Evolutionary conservation across 2,329 filamentous ascomycete genomes (phyloP).

Genomic region (Diplocarpon rosae): DNA sequence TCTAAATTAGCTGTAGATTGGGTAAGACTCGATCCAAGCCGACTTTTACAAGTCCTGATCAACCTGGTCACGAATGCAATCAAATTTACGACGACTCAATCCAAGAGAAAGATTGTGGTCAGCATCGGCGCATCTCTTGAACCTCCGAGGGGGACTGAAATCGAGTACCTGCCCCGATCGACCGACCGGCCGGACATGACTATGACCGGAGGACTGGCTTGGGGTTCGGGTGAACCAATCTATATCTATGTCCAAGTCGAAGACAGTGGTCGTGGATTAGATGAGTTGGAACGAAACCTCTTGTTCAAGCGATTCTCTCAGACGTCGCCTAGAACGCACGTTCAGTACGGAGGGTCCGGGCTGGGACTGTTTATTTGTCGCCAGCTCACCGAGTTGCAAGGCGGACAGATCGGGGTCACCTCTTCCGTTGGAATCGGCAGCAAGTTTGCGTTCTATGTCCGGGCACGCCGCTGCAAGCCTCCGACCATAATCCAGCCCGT

Average conservation of each 20-base stretch:
- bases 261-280: slow-evolving; percentile 66
- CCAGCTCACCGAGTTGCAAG: slow-evolving; percentile 69
- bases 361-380: slow-evolving; percentile 71
- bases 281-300: slow-evolving; percentile 55
- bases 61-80: slow-evolving; percentile 73
- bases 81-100: slow-evolving; percentile 63
- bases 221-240: slow-evolving; percentile 36
- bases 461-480: slow-evolving; percentile 8
- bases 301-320: slow-evolving; percentile 73
- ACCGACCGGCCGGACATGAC: slow-evolving; percentile 21
- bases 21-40: slow-evolving; percentile 59
- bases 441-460: slow-evolving; percentile 64
- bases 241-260: slow-evolving; percentile 64
- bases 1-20: slow-evolving; percentile 47
- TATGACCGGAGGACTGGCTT: slow-evolving; percentile 18
- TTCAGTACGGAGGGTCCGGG: slow-evolving; percentile 69
- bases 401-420: slow-evolving; percentile 66
- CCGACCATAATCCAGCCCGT: slow-evolving; percentile 3
- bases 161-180: slow-evolving; percentile 19
- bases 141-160: slow-evolving; percentile 6
- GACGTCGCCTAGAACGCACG: slow-evolving; percentile 62
- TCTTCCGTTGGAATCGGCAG: slow-evolving; percentile 60
- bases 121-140: slow-evolving; percentile 18
- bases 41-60: slow-evolving; percentile 68
- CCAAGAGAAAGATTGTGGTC: slow-evolving; percentile 43